Conservation (phyloP, 768 basidiomycete species). For the Hortiboletus flavorubellus region DNA sequence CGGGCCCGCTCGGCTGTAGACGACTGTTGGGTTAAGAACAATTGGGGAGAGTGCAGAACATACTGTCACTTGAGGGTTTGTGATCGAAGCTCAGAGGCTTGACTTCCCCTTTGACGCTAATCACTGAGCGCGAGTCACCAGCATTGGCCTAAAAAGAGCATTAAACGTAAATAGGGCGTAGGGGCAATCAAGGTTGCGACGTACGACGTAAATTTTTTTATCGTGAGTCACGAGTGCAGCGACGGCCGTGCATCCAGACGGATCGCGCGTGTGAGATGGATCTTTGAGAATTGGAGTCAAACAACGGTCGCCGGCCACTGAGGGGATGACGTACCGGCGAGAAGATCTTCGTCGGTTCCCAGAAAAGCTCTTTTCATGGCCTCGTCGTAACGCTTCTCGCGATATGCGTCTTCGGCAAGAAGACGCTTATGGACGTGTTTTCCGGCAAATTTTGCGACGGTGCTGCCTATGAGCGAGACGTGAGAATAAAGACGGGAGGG, state of each 20-base stretch:
- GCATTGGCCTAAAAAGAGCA: slow-evolving; percentile 79
- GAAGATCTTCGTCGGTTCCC: slow-evolving; percentile 91
- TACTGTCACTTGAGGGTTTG: slow-evolving; percentile 86
- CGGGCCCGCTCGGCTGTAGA: slow-evolving; percentile 74
- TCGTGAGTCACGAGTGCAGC: slow-evolving; percentile 80
- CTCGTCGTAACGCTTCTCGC: slow-evolving; percentile 61
- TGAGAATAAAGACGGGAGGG: not conserved
- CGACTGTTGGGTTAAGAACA: not conserved
- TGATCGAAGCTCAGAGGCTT: slow-evolving; percentile 93
- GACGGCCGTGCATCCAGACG: slow-evolving; percentile 96
- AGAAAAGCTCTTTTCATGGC: slow-evolving; percentile 89
- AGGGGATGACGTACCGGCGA: slow-evolving; percentile 57
- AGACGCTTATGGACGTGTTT: slow-evolving; percentile 79
- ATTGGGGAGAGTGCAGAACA: slow-evolving; percentile 25
- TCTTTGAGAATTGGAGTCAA: slow-evolving; percentile 43
- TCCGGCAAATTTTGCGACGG: slow-evolving; percentile 86
- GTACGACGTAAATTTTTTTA: slow-evolving; percentile 73
- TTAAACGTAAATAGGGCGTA: not conserved
- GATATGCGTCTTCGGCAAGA: slow-evolving; percentile 67
- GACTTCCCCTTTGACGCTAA: slow-evolving; percentile 80
- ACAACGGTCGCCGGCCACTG: not conserved
- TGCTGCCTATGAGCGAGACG: slow-evolving; percentile 50
- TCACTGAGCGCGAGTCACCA: slow-evolving; percentile 91
- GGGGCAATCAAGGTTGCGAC: slow-evolving; percentile 25
- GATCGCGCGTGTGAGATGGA: slow-evolving; percentile 82